Conservation (phyloP, 352 stramenopile genomes). For the Chrysophaeum taylorii region DNA sequence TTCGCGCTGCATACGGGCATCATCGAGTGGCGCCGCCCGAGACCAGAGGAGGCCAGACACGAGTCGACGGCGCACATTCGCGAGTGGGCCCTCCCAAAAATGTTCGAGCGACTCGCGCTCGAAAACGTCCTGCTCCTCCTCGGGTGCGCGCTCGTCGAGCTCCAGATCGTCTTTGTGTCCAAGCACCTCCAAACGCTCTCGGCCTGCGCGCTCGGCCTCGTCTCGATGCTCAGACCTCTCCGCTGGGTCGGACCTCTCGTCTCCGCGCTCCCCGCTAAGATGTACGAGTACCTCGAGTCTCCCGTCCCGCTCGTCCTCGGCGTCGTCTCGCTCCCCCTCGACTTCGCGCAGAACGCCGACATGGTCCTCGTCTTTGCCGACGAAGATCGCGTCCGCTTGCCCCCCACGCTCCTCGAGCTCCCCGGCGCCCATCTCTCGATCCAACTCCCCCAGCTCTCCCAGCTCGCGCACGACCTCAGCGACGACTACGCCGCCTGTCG, state of each 20-base stretch:
- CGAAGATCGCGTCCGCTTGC: too few relatives aligned
- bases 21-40: background rate
- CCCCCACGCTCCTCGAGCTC: too few relatives aligned
- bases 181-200: conserved; percentile 9
- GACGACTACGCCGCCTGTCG: background rate
- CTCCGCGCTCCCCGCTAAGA: conserved; percentile 8
- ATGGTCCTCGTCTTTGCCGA: conserved; percentile 15
- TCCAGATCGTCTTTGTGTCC: conserved; percentile 20
- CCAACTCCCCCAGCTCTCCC: background rate
- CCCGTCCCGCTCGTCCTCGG: conserved; percentile 21
- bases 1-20: background rate
- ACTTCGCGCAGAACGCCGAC: conserved; percentile 13
- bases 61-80: background rate
- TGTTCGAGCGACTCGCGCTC: conserved; percentile 8
- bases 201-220: conserved; percentile 8
- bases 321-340: conserved; percentile 15
- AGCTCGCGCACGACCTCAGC: background rate
- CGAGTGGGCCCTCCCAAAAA: conserved; percentile 18
- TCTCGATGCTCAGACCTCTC: conserved; percentile 16
- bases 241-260: conserved; percentile 23
- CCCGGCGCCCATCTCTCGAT: background rate
- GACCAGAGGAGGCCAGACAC: background rate
- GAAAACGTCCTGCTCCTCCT: conserved; percentile 18
- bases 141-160: conserved; percentile 18
- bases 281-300: conserved; percentile 19